phyloP scores from a whole-genome alignment of 805 yeast species.

The Ogataea thermomethanolica region DNA sequence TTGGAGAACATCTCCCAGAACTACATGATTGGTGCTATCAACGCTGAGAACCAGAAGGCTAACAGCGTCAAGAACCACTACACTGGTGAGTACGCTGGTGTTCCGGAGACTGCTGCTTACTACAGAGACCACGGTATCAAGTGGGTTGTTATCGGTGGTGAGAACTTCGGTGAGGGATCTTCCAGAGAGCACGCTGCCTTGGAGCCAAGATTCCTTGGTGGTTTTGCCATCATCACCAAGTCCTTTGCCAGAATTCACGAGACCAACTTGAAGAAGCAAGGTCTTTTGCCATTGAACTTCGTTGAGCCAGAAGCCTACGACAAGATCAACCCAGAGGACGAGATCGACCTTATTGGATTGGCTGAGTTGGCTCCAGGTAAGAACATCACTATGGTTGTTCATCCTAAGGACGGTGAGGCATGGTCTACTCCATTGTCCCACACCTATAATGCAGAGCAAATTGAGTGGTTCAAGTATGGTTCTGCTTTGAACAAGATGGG shows the following conservation, averaged over 20 bases:
- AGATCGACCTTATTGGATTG: conserved; percentile 82
- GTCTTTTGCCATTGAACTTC: conserved; percentile 95
- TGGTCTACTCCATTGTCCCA: conserved; percentile 93
- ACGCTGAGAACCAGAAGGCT: conserved; percentile 93
- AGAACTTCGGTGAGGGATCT: conserved; percentile 99
- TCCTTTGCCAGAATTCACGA: conserved; percentile 99
- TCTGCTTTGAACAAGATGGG: conserved; percentile 94
- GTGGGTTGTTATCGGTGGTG: conserved; percentile 99
- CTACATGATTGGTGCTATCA: conserved; percentile 99
- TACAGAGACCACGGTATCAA: conserved; percentile 90
- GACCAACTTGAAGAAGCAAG: conserved; percentile 99
- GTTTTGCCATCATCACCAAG: conserved; percentile 94
- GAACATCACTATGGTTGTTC: conserved; percentile 73
- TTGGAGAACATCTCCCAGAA: conserved; percentile 97
- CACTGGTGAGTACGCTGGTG: conserved; percentile 91
- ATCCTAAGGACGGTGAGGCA: conserved; percentile 68
- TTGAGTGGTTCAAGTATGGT: conserved; percentile 98
- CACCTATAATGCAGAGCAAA: conserved; percentile 95
- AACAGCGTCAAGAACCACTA: conserved; percentile 84
- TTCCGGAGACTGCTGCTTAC: conserved; percentile 93
- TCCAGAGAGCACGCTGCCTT: conserved; percentile 99
- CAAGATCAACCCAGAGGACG: conserved; percentile 87
- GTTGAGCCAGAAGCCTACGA: conserved; percentile 87
- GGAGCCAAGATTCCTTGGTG: conserved; percentile 99
- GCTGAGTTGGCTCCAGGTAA: conserved; percentile 89